Evolutionary conservation across 2,329 filamentous ascomycete genomes (phyloP), one percentile per base, ranked within the genome.

Genomic region (Curvularia eragrostidis): DNA sequence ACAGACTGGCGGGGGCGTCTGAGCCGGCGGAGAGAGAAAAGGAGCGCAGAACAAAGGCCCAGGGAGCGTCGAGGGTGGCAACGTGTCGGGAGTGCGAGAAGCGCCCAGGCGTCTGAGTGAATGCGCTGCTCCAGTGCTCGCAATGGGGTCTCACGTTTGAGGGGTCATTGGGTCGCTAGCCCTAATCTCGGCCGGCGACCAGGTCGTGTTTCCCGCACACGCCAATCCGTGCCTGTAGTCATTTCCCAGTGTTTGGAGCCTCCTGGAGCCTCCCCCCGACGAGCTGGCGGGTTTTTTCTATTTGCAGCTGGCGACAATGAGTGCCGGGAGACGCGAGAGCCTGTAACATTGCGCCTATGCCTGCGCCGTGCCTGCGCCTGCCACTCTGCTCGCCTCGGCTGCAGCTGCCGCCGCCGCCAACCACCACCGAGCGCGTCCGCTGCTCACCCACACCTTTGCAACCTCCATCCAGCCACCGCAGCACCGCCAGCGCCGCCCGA

Each of bases 21-120:
- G 26, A 18, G 43, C 19, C 18, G 9, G 43, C 26, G 34, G 52
- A 53, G 36, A 32, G 23, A n/a, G 38, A 21, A 38, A 32, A 21
- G 19, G 23, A 38, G 26, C 21, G 47, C 34, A 39, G 61, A 30
- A 26, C 42, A 46, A 28, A 50, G 56, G 38, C 46, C 52, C 58
- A 65, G 59, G 59, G 64, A 48, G 62, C 34, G 50, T 30, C 26
- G 58, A 39, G 23, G 38, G 68, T 68, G 68, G 67, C 68, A 61
- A 69, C 43, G 58, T 55, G 49, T 49, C 58, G 24, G 48, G 38
- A 47, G 62, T 66, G 58, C 60, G 58, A 63, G 56, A 62, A 62
- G 55, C 60, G 23, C 15, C 64, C 61, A 63, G 50, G 36, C 51
- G 50, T 47, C 54, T 52, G 38, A 58, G 38, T 56, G 38, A 58